Evolutionary conservation across 2,329 filamentous ascomycete genomes (phyloP).

Genomic region (Tolypocladium sp.): DNA sequence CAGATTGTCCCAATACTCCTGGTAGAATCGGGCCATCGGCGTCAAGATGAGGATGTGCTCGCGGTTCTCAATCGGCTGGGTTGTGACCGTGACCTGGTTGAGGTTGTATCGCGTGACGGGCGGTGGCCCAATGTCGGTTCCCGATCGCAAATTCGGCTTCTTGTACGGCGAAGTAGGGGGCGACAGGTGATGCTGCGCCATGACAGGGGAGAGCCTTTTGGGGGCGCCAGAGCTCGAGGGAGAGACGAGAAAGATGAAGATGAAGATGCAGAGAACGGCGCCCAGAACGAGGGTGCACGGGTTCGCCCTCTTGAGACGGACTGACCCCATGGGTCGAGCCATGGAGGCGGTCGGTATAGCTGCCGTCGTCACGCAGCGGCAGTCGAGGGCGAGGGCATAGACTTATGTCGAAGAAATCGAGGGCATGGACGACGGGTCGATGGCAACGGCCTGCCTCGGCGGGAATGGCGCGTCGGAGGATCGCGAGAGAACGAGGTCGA

Average conservation of each 20-base stretch:
- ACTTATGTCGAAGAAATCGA: neutral
- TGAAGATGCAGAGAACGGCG: conserved; percentile 61
- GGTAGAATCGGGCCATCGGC: conserved; percentile 87
- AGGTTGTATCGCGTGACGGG: conserved; percentile 90
- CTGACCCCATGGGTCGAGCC: conserved; percentile 51
- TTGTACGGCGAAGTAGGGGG: conserved; percentile 33
- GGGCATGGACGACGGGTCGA: neutral
- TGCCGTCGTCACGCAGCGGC: conserved; percentile 4
- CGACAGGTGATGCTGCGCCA: conserved; percentile 33
- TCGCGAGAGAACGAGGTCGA: neutral
- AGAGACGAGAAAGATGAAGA: conserved; percentile 54
- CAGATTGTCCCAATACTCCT: conserved; percentile 92
- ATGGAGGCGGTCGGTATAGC: conserved; percentile 23
- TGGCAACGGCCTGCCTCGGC: neutral
- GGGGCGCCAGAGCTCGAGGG: conserved; percentile 38
- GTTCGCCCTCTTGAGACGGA: conserved; percentile 72
- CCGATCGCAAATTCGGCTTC: conserved; percentile 26
- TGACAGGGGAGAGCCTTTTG: conserved; percentile 37
- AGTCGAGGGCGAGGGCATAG: conserved; percentile 4
- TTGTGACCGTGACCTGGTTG: conserved; percentile 83
- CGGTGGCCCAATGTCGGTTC: conserved; percentile 44
- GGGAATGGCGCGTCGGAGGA: neutral
- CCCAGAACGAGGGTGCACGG: conserved; percentile 68
- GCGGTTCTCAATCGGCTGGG: conserved; percentile 64
- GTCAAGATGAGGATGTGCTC: conserved; percentile 89